These are phyloP conservation scores for Eimeria brunetti DNA, from an alignment of 169 alveolate species.

Conservation along the genomic window DNA sequence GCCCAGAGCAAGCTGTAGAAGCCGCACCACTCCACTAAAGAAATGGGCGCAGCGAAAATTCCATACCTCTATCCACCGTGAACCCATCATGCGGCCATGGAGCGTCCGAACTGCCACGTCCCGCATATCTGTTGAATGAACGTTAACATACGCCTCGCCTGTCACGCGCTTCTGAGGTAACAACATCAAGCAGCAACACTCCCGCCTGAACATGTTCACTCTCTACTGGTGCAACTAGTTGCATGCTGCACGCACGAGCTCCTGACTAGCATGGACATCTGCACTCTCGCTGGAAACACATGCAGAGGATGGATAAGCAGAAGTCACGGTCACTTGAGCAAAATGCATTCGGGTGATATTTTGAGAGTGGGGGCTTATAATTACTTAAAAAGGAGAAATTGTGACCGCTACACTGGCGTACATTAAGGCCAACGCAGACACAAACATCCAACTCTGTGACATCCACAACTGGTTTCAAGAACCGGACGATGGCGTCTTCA, in stretches of 20 bases:
- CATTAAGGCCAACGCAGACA: constrained; percentile 77
- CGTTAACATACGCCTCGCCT: constrained; percentile 87
- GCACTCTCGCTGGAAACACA: background rate
- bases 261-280: background rate
- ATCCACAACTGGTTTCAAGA: constrained; percentile 71
- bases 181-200: background rate
- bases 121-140: constrained; percentile 77
- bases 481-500: constrained; percentile 79
- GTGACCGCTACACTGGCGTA: background rate
- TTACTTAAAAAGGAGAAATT: background rate
- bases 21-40: background rate
- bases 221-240: background rate
- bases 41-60: background rate
- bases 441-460: constrained; percentile 48
- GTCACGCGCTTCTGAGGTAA: constrained; percentile 75
- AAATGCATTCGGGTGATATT: background rate
- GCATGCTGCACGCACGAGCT: background rate
- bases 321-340: background rate
- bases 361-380: background rate
- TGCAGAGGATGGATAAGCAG: background rate
- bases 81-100: constrained; percentile 84
- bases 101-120: constrained; percentile 82
- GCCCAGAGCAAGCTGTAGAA: background rate
- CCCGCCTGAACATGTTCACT: background rate
- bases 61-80: constrained; percentile 86